phyloP scores from a whole-genome alignment of 2,329 filamentous ascomycete genomes.

The Polytolypa hystricis region DNA sequence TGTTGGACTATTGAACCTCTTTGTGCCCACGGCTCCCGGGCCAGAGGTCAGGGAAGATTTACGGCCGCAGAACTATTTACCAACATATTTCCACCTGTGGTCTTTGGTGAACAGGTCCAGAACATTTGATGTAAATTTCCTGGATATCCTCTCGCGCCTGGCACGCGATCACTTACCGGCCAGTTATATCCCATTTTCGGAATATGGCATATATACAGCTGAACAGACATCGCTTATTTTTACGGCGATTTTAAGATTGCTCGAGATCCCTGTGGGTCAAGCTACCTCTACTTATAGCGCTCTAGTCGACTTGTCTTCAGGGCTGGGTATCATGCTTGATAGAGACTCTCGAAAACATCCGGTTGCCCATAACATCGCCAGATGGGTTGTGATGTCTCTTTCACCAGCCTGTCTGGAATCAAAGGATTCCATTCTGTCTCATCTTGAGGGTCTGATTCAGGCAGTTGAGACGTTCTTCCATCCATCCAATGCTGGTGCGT shows the following conservation, averaged over 20 bases:
- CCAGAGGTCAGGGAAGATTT: conserved; percentile 61
- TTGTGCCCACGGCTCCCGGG: conserved; percentile 68
- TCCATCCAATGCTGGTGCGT: conserved; percentile 84
- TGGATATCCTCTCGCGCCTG: conserved; percentile 81
- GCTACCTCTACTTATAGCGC: conserved; percentile 81
- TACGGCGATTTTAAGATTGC: conserved; percentile 74
- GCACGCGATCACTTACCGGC: conserved; percentile 72
- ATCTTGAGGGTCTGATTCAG: conserved; percentile 82
- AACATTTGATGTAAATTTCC: conserved; percentile 71
- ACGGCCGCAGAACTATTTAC: conserved; percentile 79
- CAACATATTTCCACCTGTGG: conserved; percentile 95
- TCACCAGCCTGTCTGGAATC: conserved; percentile 70
- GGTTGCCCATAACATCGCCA: conserved; percentile 77
- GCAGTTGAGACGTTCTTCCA: conserved; percentile 98
- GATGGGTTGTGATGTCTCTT: conserved; percentile 86
- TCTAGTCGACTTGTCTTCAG: conserved; percentile 69
- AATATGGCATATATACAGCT: conserved; percentile 82
- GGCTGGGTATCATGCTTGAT: conserved; percentile 75
- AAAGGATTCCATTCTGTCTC: conserved; percentile 69
- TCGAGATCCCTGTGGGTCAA: conserved; percentile 94
- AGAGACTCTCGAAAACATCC: conserved; percentile 91
- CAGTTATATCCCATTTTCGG: conserved; percentile 64
- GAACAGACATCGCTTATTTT: conserved; percentile 91
- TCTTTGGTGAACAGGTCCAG: conserved; percentile 84
- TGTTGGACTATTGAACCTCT: conserved; percentile 71